Evolutionary conservation across 257 asterid genomes (phyloP), one percentile per base, ranked within the genome.

Genomic region (Capsicum chinense): DNA sequence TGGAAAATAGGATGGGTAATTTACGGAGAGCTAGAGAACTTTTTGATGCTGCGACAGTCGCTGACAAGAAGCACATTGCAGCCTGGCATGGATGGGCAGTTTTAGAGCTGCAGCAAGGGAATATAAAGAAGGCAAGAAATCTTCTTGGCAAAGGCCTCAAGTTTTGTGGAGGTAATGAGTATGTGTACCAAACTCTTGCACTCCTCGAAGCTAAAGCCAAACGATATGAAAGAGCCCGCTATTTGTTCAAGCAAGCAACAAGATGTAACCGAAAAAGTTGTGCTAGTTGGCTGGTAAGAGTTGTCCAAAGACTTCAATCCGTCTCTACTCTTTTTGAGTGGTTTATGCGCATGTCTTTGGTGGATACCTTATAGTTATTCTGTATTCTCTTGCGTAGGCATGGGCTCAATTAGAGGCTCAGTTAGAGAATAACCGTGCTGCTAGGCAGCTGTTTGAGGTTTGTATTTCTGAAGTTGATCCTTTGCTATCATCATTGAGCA

Each of bases 41-140:
- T 80, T 96, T 96, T 79, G 99, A 96, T 89, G 99, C 99, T 0
- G 91, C 98, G 16, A 96, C 98, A 79, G 99, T 96, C 82, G 98
- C 99, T 48, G 98, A 96, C 83, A 94, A 92, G 91, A 90, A 67
- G 87, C 99, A 94, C 89, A 87, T 92, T 62, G 98, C 99, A 39
- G 99, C 98, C 13, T 96, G 99, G 99, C 99, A 96, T 37, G 99
- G 99, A 85, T 96, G 99, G 99, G 98, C 98, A 47, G 95, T 94
- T 8, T 83, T 96, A 92, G 99, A 96, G 76, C 88, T 94, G 87
- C 91, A 93, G 83, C 97, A 93, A 9, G 99, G 98, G 47, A 94
- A 96, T 83, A 83, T 93, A 26, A 89, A 90, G 78, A 96, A 96
- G 84, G 99, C 99, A 10, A 92, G 98, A 57, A 85, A 88, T 86